phyloP scores from a whole-genome alignment of 345 rosid species.

The Crucihimalaya himalaica region DNA sequence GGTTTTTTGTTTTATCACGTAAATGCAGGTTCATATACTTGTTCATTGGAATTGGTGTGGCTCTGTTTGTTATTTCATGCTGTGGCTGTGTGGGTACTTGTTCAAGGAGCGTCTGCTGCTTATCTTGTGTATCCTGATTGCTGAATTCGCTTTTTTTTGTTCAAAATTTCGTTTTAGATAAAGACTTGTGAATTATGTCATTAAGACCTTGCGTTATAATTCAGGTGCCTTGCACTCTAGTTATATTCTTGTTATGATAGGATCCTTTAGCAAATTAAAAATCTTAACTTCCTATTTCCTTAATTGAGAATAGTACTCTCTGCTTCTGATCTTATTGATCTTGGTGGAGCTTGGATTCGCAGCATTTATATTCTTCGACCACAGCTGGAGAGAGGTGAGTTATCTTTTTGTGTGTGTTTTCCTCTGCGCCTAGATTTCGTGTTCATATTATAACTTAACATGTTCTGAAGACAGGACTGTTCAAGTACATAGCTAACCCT shows the following conservation, averaged over 20 bases:
- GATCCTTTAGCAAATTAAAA: constrained; percentile 9
- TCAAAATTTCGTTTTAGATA: background rate
- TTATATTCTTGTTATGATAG: background rate
- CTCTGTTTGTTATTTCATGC: constrained; percentile 85
- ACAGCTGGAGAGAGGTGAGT: constrained; percentile 85
- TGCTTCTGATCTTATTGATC: constrained; percentile 77
- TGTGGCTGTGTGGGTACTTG: constrained; percentile 85
- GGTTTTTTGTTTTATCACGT: constrained; percentile 24
- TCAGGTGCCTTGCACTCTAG: background rate
- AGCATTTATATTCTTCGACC: constrained; percentile 88
- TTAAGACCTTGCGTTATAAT: background rate
- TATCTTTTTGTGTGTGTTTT: background rate
- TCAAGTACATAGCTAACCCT: constrained; percentile 11
- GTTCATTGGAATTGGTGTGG: constrained; percentile 81
- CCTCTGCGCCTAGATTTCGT: background rate
- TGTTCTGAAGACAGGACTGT: background rate
- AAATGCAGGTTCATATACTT: constrained; percentile 85
- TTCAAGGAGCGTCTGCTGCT: constrained; percentile 87
- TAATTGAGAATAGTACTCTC: constrained; percentile 70
- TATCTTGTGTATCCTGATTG: constrained; percentile 87
- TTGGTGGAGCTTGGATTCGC: constrained; percentile 88
- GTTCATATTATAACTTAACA: background rate
- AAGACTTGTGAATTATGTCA: background rate
- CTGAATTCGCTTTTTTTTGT: background rate
- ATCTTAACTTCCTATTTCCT: constrained; percentile 49